phyloP scores from a whole-genome alignment of 345 rosid species.

The Schrenkiella parvula region DNA sequence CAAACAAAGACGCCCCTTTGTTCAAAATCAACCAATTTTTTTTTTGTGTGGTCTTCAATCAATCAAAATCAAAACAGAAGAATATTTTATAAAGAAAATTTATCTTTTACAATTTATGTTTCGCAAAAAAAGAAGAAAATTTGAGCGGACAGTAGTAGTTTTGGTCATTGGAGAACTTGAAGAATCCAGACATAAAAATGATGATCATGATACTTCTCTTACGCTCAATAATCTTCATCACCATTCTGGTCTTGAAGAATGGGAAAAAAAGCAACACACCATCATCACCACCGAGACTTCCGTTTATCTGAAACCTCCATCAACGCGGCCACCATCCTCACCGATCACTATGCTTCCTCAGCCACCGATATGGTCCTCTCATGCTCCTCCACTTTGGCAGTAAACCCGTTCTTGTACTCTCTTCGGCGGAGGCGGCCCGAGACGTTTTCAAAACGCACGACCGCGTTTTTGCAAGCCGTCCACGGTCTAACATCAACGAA shows the following conservation, averaged over 20 bases:
- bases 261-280: background rate
- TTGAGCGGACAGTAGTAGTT: conserved; percentile 21
- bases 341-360: conserved; percentile 35
- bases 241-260: background rate
- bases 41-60: background rate
- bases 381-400: conserved; percentile 54
- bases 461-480: conserved; percentile 41
- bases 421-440: conserved; percentile 47
- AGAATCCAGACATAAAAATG: no score
- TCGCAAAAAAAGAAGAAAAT: background rate
- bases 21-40: no score
- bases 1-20: no score
- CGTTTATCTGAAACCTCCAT: conserved; percentile 54
- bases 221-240: background rate
- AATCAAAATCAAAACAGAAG: background rate
- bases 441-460: conserved; percentile 57
- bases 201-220: background rate
- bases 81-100: background rate
- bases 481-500: conserved; percentile 3
- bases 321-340: conserved; percentile 44
- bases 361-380: conserved; percentile 46
- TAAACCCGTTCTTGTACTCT: conserved; percentile 41
- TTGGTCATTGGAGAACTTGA: no score
- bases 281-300: conserved; percentile 47
- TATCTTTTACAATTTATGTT: background rate